phyloP scores from a whole-genome alignment of 1,284 basidiomycete species.

The Kalmanozyma brasiliensis region DNA sequence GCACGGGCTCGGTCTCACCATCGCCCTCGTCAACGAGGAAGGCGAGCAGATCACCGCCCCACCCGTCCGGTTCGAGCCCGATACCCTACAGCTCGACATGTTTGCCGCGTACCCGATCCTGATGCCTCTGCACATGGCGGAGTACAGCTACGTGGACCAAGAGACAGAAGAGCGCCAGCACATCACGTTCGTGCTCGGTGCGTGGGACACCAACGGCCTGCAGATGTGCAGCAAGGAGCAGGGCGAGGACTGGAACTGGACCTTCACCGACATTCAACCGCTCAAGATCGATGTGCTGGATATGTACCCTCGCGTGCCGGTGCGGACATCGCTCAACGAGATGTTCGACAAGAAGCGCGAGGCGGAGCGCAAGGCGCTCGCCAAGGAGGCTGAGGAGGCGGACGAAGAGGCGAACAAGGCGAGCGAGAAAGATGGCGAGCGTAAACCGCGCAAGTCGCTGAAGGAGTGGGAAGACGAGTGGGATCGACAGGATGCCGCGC shows the following conservation, averaged over 20 bases:
- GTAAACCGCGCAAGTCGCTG: slow-evolving; percentile 3
- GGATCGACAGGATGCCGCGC: slow-evolving; percentile 3
- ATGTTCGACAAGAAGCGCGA: slow-evolving; percentile 22
- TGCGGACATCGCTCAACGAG: slow-evolving; percentile 28
- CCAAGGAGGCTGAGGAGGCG: slow-evolving; percentile 4
- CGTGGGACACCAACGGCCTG: slow-evolving; percentile 32
- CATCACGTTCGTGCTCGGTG: slow-evolving; percentile 38
- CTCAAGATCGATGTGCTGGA: slow-evolving; percentile 25
- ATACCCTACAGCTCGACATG: slow-evolving; percentile 41
- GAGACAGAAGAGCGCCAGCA: slow-evolving; percentile 9
- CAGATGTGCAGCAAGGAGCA: slow-evolving; percentile 41
- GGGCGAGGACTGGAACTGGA: slow-evolving; percentile 32
- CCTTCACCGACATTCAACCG: slow-evolving; percentile 8
- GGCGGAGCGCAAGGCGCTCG: slow-evolving; percentile 7
- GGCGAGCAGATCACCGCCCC: slow-evolving; percentile 27
- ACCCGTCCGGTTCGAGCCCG: slow-evolving; percentile 31
- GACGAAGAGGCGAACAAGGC: slow-evolving; percentile 4
- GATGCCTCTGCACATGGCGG: slow-evolving; percentile 44
- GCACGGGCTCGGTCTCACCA: slow-evolving; percentile 22
- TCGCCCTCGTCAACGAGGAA: slow-evolving; percentile 22
- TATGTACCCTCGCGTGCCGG: slow-evolving; percentile 28
- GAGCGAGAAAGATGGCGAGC: neutral
- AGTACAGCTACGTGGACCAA: slow-evolving; percentile 27
- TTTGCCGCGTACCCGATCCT: slow-evolving; percentile 45
- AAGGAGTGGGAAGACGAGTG: slow-evolving; percentile 20